phyloP scores from a whole-genome alignment of 371 early-diverging fungal species.

The Conidiobolus incongruus region DNA sequence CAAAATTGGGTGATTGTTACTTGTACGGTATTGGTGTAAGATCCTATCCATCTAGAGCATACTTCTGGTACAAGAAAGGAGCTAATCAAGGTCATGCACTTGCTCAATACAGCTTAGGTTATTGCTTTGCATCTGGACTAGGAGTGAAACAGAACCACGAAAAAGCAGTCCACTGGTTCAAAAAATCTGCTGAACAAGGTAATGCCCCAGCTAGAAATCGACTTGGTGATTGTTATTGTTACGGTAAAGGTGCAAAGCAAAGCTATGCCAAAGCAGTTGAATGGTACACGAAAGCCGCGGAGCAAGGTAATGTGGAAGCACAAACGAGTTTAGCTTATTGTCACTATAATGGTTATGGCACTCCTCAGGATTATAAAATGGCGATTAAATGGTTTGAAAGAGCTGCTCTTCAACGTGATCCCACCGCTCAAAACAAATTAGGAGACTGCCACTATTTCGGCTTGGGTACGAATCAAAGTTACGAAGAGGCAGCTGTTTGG shows the following conservation, averaged over 20 bases:
- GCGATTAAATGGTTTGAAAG: conserved; percentile 46
- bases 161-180: conserved; percentile 31
- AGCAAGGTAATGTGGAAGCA: conserved; percentile 52
- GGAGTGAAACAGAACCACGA: conserved; percentile 29
- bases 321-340: conserved; percentile 60
- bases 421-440: conserved; percentile 50
- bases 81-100: conserved; percentile 34
- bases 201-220: conserved; percentile 57
- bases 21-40: conserved; percentile 67
- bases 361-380: conserved; percentile 18
- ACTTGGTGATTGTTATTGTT: conserved; percentile 54
- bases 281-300: too few relatives aligned
- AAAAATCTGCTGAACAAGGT: conserved; percentile 11
- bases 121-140: conserved; percentile 58
- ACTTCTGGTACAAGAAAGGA: conserved; percentile 52
- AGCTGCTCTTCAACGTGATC: conserved; percentile 47
- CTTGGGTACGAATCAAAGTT: conserved; percentile 35
- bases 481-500: conserved; percentile 39
- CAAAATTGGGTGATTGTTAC: conserved; percentile 72
- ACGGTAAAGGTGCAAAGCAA: conserved; percentile 42
- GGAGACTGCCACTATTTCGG: conserved; percentile 67
- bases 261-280: conserved; percentile 27
- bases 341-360: conserved; percentile 48
- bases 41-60: conserved; percentile 34
- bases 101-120: conserved; percentile 56